Evolutionary conservation across 1,139 yeast species (phyloP).

Genomic region (Wickerhamiella pararugosa): DNA sequence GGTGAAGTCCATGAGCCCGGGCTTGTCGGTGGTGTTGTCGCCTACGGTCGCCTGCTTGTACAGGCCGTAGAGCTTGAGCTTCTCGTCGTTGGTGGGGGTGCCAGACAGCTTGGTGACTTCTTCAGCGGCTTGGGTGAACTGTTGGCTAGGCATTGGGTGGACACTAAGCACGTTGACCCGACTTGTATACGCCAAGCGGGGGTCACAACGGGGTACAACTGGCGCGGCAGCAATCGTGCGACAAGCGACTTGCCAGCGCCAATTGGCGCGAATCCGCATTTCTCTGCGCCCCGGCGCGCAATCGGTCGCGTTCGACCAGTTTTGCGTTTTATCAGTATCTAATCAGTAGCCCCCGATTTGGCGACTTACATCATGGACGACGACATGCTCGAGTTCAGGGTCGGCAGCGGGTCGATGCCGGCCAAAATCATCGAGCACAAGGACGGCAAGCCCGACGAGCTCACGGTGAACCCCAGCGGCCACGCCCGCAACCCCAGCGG

Average conservation of each 20-base stretch:
- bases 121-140: constrained; percentile 31
- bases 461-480: neutral
- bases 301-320: too few relatives aligned
- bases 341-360: too few relatives aligned
- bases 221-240: neutral
- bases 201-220: constrained; percentile 3
- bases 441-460: neutral
- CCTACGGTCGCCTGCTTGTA: constrained; percentile 97
- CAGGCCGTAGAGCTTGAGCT: constrained; percentile 65
- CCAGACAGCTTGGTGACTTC: constrained; percentile 60
- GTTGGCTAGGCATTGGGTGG: constrained; percentile 18
- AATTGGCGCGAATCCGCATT: neutral
- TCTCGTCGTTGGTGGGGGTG: constrained; percentile 77
- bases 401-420: too few relatives aligned
- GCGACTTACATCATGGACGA: too few relatives aligned
- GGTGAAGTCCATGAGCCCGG: constrained; percentile 81
- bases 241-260: neutral
- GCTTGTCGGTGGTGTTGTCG: constrained; percentile 65
- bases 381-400: too few relatives aligned
- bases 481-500: constrained; percentile 1
- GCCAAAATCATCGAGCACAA: too few relatives aligned
- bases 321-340: too few relatives aligned
- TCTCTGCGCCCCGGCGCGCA: neutral
- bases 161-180: too few relatives aligned
- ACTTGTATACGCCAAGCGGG: too few relatives aligned